Evolutionary conservation across 768 basidiomycete species (phyloP).

Genomic region (Psilocybe sp.): DNA sequence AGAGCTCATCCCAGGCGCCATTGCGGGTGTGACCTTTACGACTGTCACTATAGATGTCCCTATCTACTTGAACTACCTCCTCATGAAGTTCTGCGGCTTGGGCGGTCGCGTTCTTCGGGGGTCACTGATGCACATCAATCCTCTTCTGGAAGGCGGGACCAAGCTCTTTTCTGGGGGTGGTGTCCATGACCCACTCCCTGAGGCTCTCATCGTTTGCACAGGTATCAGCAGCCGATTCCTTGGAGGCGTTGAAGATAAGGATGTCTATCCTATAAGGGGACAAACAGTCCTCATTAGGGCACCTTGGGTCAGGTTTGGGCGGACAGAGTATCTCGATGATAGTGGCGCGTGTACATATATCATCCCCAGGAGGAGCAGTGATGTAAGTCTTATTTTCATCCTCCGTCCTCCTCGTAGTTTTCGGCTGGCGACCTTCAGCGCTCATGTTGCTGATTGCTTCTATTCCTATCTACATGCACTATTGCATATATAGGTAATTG

Average conservation of each 20-base stretch:
- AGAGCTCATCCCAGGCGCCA: constrained; percentile 30
- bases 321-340: constrained; percentile 35
- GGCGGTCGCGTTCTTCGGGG: constrained; percentile 66
- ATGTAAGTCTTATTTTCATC: constrained; percentile 29
- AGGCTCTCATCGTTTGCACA: constrained; percentile 67
- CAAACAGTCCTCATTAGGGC: constrained; percentile 79
- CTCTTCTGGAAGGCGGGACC: constrained; percentile 63
- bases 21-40: constrained; percentile 55
- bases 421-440: neutral
- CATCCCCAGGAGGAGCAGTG: constrained; percentile 60
- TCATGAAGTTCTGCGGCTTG: constrained; percentile 54
- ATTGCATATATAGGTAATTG: constrained; percentile 35
- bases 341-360: constrained; percentile 55
- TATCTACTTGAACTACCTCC: constrained; percentile 68
- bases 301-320: constrained; percentile 60
- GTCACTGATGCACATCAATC: constrained; percentile 64
- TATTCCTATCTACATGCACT: neutral
- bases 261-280: constrained; percentile 75
- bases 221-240: constrained; percentile 75
- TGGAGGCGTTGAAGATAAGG: constrained; percentile 78
- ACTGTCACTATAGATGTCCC: constrained; percentile 73
- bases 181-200: constrained; percentile 27
- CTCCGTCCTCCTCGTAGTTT: neutral
- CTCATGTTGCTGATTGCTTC: neutral
- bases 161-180: constrained; percentile 28